Evolutionary conservation across 352 stramenopile species (phyloP).

Genomic region (Phytophthora meadii): DNA sequence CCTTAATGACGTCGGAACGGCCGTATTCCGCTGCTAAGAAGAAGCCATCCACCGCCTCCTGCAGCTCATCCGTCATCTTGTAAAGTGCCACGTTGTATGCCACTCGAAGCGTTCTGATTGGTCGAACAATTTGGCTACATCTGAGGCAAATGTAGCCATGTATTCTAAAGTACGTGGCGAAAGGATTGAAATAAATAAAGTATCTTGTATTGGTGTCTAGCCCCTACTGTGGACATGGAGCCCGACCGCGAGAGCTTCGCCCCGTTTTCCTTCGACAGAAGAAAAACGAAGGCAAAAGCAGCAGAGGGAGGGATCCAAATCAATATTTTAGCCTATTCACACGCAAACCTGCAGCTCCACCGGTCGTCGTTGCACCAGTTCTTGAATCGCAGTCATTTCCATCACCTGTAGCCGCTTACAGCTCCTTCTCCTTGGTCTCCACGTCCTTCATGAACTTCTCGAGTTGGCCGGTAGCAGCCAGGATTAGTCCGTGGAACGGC

Average conservation of each 20-base stretch:
- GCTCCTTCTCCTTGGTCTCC: constrained; percentile 42
- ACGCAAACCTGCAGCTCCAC: constrained; percentile 35
- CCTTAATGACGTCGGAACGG: constrained; percentile 86
- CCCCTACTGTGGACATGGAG: constrained; percentile 27
- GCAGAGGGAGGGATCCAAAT: constrained; percentile 26
- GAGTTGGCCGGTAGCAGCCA: constrained; percentile 89
- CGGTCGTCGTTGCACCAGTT: constrained; percentile 9
- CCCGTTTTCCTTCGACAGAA: constrained; percentile 46
- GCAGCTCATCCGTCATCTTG: constrained; percentile 49
- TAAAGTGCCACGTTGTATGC: constrained; percentile 20
- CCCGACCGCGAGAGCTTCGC: constrained; percentile 47
- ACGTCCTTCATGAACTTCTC: constrained; percentile 63
- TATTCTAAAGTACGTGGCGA: not conserved
- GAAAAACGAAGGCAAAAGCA: constrained; percentile 42
- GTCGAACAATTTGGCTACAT: constrained; percentile 20
- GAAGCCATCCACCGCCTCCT: constrained; percentile 81
- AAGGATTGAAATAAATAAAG: constrained; percentile 32
- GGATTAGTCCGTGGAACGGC: constrained; percentile 97
- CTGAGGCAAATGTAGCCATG: constrained; percentile 23
- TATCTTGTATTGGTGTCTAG: constrained; percentile 9
- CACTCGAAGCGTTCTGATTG: constrained; percentile 37
- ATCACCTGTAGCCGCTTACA: constrained; percentile 25
- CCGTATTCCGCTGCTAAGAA: constrained; percentile 86
- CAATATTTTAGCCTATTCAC: constrained; percentile 51
- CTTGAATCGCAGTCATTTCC: constrained; percentile 26